Base-by-base conservation (phyloP, 129 eudicot species). In the Tanacetum coccineum region DNA sequence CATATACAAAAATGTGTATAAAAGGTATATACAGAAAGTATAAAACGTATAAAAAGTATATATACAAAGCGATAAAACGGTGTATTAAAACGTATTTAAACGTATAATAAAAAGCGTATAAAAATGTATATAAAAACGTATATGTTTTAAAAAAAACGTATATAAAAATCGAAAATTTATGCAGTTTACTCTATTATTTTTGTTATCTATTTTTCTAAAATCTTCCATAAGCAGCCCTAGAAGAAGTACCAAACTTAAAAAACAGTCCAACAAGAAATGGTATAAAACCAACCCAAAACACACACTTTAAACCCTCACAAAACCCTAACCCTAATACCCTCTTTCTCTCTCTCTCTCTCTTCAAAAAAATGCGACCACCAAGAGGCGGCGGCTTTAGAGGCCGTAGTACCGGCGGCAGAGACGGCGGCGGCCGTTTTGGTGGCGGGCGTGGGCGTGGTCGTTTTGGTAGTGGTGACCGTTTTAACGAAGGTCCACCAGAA, bases 401-500 rank as follows among this genome's bases (percentile, higher is more conserved):
- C 14, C 78, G 84, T 36, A 56, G 74, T 36, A 66, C 83, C 62
- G 62, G 90, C 17, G 77, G 85, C 6, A 53, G 74, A 9, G 51
- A 53, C 26, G 20, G 86, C 0, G 77, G 80, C n/a, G 83, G 87
- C 13, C 80, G 90, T 11, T 74, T 78, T 32, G 76, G 82, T 6
- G 71, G 85, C 15, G 70, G 68, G 36, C 42, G 42, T 36, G 42
- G 42, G 9, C 42, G 81, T n/a, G 80, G 83, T 53, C 76, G 83
- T 30, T 67, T 67, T 4, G 83, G 79, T 47, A 72, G 17, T 15
- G 17, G 71, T 5, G 77, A 59, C 40, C 66, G 85, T 22, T 79
- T 51, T 58, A 79, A 85, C 13, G 90, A 85, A 55, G 90, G 90
- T 4, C 91, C 87, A 0, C 91, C 91, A 48, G 72, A 76, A 44